These are phyloP conservation scores for Babesia microti DNA, from an alignment of 169 alveolate genomes.

Conservation along the genomic window DNA sequence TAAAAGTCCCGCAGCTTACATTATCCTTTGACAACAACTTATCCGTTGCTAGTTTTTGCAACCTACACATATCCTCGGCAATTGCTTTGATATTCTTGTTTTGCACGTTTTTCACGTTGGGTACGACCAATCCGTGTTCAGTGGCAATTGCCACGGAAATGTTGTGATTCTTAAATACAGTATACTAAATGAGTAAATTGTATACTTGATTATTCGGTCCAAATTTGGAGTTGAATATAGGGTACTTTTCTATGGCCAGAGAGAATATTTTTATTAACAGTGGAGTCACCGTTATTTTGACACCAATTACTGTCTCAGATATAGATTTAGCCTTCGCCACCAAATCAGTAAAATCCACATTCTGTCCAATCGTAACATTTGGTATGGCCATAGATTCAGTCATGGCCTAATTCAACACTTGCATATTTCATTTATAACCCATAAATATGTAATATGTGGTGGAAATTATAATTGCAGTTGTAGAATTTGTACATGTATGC, in stretches of 20 bases:
- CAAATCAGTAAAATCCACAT: conserved; percentile 47
- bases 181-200: conserved; percentile 34
- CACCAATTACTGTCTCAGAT: conserved; percentile 29
- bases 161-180: conserved; percentile 73
- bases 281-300: conserved; percentile 77
- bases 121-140: conserved; percentile 84
- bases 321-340: conserved; percentile 4
- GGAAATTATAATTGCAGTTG: not conserved
- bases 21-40: conserved; percentile 68
- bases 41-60: conserved; percentile 69
- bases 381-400: conserved; percentile 65
- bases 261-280: conserved; percentile 80
- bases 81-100: conserved; percentile 72
- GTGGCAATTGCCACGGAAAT: conserved; percentile 85
- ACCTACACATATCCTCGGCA: conserved; percentile 65
- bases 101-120: conserved; percentile 81
- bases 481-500: not conserved
- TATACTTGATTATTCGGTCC: conserved; percentile 46
- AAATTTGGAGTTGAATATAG: conserved; percentile 76
- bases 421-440: conserved; percentile 3
- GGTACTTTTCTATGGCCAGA: conserved; percentile 67
- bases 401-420: conserved; percentile 69
- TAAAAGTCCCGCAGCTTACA: conserved; percentile 79
- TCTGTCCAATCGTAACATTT: conserved; percentile 61
- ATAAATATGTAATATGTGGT: conserved; percentile 1